These are phyloP conservation scores for Pogostemon cablin DNA, from an alignment of 257 asterid genomes.

Conservation along the genomic window DNA sequence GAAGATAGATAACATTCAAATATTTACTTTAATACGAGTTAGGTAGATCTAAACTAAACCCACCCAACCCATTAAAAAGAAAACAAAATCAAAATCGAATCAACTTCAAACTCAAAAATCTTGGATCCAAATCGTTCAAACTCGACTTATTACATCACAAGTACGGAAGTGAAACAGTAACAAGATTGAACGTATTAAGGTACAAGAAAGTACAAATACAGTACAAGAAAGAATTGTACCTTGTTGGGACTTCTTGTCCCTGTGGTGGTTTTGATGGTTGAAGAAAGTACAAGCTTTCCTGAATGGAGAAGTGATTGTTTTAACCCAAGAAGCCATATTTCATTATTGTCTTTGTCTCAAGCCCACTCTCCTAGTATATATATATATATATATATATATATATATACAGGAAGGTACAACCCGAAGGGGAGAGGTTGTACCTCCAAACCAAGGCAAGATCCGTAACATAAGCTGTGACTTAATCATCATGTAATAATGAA, in stretches of 20 bases:
- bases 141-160: no score
- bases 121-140: no score
- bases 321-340: slow-evolving; percentile 49
- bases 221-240: slow-evolving; percentile 27
- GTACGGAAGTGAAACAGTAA: no score
- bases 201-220: background rate
- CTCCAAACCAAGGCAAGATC: slow-evolving; percentile 45
- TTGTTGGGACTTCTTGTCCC: slow-evolving; percentile 51
- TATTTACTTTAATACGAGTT: background rate
- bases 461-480: slow-evolving; percentile 42
- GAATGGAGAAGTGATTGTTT: slow-evolving; percentile 53
- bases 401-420: background rate
- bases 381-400: slow-evolving; percentile 11
- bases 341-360: slow-evolving; percentile 31
- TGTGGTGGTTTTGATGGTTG: slow-evolving; percentile 41
- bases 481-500: slow-evolving; percentile 41
- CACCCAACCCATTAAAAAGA: no score
- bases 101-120: no score
- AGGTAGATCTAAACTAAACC: background rate
- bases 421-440: slow-evolving; percentile 18
- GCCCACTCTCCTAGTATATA: background rate
- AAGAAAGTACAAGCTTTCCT: slow-evolving; percentile 49
- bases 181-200: no score
- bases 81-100: no score
- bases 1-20: background rate